Evolutionary conservation across 2,329 filamentous ascomycete genomes (phyloP).

Genomic region (Pestalotiopsis sp.): DNA sequence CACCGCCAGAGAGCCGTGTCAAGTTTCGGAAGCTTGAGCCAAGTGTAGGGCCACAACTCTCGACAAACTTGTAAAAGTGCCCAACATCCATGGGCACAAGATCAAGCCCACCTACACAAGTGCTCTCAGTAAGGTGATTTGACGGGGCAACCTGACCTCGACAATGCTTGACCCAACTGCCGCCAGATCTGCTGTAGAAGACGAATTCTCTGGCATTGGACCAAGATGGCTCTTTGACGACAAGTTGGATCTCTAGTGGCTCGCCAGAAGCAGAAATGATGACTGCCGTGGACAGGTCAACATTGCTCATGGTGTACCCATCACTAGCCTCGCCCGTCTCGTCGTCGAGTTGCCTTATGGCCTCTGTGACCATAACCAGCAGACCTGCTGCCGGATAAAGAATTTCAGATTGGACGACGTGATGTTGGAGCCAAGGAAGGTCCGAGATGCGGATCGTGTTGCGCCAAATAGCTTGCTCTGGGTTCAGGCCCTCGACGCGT

Average conservation of each 20-base stretch:
- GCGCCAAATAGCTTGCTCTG: slow-evolving; percentile 23
- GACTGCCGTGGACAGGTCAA: slow-evolving; percentile 4
- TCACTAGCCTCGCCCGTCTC: neutral
- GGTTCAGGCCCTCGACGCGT: slow-evolving; percentile 17
- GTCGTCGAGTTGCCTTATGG: slow-evolving; percentile 22
- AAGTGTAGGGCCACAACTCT: slow-evolving; percentile 4
- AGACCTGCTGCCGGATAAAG: slow-evolving; percentile 25
- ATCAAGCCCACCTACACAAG: neutral
- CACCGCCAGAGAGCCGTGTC: neutral
- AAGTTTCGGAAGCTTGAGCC: slow-evolving; percentile 4
- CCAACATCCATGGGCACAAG: slow-evolving; percentile 6
- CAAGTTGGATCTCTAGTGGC: slow-evolving; percentile 6
- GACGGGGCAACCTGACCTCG: neutral
- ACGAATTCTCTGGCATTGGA: neutral
- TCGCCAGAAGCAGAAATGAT: neutral
- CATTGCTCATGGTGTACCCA: neutral
- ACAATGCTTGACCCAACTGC: slow-evolving; percentile 10
- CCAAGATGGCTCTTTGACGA: neutral
- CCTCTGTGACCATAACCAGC: slow-evolving; percentile 25
- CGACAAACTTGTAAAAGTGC: slow-evolving; percentile 7
- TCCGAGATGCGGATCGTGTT: slow-evolving; percentile 23
- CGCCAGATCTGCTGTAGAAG: slow-evolving; percentile 4
- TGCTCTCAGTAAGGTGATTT: neutral
- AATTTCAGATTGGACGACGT: slow-evolving; percentile 20
- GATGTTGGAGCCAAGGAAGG: slow-evolving; percentile 21